These are phyloP conservation scores for Fusarium staphyleae DNA, from an alignment of 2,329 filamentous ascomycete species.

Conservation along the genomic window DNA sequence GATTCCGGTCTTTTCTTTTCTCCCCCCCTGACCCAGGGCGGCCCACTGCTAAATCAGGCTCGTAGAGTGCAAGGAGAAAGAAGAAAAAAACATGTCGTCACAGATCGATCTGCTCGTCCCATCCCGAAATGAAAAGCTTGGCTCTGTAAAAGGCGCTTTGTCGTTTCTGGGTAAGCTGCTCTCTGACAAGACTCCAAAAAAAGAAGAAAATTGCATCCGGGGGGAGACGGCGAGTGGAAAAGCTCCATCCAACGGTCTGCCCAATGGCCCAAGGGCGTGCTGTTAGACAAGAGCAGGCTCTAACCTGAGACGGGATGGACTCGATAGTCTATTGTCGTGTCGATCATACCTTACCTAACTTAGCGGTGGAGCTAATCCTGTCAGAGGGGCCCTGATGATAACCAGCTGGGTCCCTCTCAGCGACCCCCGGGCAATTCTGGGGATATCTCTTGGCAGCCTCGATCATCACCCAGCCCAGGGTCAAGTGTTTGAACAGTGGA, in stretches of 20 bases:
- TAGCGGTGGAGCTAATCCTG: conserved; percentile 30
- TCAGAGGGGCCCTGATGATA: conserved; percentile 25
- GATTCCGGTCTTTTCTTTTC: no score
- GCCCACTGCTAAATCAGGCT: background rate
- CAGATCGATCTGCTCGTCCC: conserved; percentile 34
- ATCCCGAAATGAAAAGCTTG: conserved; percentile 38
- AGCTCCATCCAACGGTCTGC: background rate
- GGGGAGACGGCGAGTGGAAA: conserved; percentile 12
- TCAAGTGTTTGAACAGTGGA: conserved; percentile 24
- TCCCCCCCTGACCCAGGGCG: no score
- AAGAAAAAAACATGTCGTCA: conserved; percentile 32
- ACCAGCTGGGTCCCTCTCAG: conserved; percentile 10
- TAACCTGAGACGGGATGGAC: conserved; percentile 21
- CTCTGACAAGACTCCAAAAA: conserved; percentile 1
- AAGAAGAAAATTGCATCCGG: conserved; percentile 8
- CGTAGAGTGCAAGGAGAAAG: conserved; percentile 1
- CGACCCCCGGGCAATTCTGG: conserved; percentile 32
- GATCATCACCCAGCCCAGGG: conserved; percentile 27
- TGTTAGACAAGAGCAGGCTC: conserved; percentile 16
- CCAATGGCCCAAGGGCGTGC: conserved; percentile 24
- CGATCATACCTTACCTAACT: conserved; percentile 38
- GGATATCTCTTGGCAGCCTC: conserved; percentile 42
- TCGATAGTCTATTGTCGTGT: conserved; percentile 30
- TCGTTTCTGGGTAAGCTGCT: conserved; percentile 28
- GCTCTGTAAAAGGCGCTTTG: conserved; percentile 21